A percentile compares a stretch with the other conserved stretches of the same genome.
These are phyloP conservation scores for Dioscorea cayenensis DNA, from an alignment of 116 monocot species.

Conservation along the genomic window DNA sequence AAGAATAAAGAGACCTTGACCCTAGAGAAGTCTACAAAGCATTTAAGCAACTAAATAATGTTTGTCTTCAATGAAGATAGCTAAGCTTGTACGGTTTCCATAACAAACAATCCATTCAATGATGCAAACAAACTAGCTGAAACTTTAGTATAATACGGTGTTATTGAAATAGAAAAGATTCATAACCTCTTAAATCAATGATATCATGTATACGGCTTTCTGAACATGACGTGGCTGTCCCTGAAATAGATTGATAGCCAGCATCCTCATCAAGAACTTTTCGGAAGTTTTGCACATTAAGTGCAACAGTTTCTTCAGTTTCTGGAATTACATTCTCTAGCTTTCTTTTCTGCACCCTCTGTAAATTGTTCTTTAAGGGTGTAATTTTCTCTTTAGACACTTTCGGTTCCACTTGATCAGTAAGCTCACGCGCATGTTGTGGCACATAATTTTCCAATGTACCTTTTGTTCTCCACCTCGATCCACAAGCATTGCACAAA, in stretches of 20 bases:
- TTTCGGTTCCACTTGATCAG: slow-evolving; percentile 17
- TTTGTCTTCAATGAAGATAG: too few relatives aligned
- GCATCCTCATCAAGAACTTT: slow-evolving; percentile 29
- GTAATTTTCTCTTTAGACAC: slow-evolving; percentile 9
- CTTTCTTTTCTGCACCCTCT: slow-evolving; percentile 20
- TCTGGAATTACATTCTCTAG: slow-evolving; percentile 5
- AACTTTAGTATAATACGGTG: too few relatives aligned
- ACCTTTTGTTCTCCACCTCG: slow-evolving; percentile 73
- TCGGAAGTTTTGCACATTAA: slow-evolving; percentile 28
- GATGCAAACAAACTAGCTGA: too few relatives aligned
- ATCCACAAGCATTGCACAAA: slow-evolving; percentile 74
- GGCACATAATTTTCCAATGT: slow-evolving; percentile 50
- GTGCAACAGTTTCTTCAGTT: slow-evolving; percentile 18
- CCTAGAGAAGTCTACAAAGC: too few relatives aligned
- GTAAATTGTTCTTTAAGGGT: slow-evolving; percentile 18
- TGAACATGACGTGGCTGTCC: slow-evolving; percentile 51
- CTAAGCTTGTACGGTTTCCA: too few relatives aligned
- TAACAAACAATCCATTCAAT: too few relatives aligned
- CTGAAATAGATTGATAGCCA: slow-evolving; percentile 49
- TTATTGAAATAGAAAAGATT: background rate
- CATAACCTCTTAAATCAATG: slow-evolving; percentile 44
- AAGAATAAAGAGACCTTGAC: too few relatives aligned
- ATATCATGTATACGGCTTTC: slow-evolving; percentile 58
- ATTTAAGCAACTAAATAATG: too few relatives aligned
- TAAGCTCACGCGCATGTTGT: slow-evolving; percentile 34